phyloP scores from a whole-genome alignment of 345 rosid genomes.

The Boechera stricta region DNA sequence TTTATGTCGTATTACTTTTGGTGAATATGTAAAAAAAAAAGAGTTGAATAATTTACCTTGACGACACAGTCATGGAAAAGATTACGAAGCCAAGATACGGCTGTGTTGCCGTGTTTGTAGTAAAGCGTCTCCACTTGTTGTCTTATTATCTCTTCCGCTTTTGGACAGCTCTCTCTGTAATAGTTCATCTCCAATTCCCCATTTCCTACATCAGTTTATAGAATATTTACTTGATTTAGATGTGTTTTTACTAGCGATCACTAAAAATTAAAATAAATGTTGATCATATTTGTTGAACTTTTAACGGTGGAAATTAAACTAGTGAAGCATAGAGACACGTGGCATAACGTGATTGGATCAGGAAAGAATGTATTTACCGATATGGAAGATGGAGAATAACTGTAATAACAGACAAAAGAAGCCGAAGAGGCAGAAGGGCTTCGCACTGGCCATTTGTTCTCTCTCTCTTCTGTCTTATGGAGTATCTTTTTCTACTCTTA shows the following conservation, averaged over 20 bases:
- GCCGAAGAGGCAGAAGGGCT: constrained; percentile 29
- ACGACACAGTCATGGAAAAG: constrained; percentile 89
- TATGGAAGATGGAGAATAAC: constrained; percentile 53
- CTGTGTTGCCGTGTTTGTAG: constrained; percentile 81
- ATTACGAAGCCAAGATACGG: constrained; percentile 90
- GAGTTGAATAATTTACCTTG: constrained; percentile 45
- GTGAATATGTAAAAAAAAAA: neutral
- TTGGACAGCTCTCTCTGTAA: constrained; percentile 71
- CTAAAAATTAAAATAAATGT: neutral
- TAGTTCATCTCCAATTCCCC: constrained; percentile 67
- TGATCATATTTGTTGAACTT: neutral
- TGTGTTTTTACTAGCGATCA: constrained; percentile 7
- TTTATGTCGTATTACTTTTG: neutral
- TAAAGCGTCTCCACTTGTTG: constrained; percentile 68
- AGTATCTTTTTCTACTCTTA: neutral
- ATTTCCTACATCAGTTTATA: constrained; percentile 45
- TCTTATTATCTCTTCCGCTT: constrained; percentile 82
- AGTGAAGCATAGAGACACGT: neutral
- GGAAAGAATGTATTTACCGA: constrained; percentile 50
- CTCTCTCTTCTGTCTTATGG: constrained; percentile 5
- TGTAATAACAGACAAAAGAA: constrained; percentile 54
- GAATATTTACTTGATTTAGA: neutral
- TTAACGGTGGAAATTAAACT: constrained; percentile 14
- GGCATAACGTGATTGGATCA: neutral
- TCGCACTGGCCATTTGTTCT: constrained; percentile 44